A percentile compares a stretch with the other conserved stretches of the same genome.
phyloP scores from a whole-genome alignment of 345 rosid genomes.

The Euphorbia pulcherrima region DNA sequence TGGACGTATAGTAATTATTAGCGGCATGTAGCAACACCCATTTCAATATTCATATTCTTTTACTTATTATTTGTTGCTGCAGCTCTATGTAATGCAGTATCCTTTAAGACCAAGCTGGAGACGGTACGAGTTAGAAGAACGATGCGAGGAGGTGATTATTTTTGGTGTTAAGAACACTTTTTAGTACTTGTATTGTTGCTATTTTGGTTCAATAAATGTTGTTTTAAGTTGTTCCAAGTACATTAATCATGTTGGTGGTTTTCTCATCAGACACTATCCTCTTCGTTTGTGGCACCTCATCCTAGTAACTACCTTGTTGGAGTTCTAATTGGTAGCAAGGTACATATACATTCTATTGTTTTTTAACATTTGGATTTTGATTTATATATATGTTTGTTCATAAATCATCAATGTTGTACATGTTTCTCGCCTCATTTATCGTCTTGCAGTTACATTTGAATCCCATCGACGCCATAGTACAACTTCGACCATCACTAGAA shows the following conservation, averaged over 20 bases:
- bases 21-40: too few relatives aligned
- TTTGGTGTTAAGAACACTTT: constrained; percentile 1
- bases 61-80: constrained; percentile 21
- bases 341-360: constrained; percentile 24
- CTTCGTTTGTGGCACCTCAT: constrained; percentile 48
- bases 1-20: too few relatives aligned
- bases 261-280: constrained; percentile 49
- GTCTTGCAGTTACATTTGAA: constrained; percentile 77
- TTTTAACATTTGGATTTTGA: too few relatives aligned
- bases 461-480: constrained; percentile 78
- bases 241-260: constrained; percentile 2
- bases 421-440: constrained; percentile 15
- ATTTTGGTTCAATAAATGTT: background rate
- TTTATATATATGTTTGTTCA: too few relatives aligned
- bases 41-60: too few relatives aligned
- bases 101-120: constrained; percentile 84
- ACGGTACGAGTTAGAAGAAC: constrained; percentile 77
- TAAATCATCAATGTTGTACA: background rate
- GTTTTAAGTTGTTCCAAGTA: background rate
- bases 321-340: constrained; percentile 71
- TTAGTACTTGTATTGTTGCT: background rate
- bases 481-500: constrained; percentile 70
- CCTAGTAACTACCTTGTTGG: constrained; percentile 61
- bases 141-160: constrained; percentile 58
- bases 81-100: constrained; percentile 84